phyloP scores from a whole-genome alignment of 2,329 filamentous ascomycete species.

The Pezicula neosporulosa region DNA sequence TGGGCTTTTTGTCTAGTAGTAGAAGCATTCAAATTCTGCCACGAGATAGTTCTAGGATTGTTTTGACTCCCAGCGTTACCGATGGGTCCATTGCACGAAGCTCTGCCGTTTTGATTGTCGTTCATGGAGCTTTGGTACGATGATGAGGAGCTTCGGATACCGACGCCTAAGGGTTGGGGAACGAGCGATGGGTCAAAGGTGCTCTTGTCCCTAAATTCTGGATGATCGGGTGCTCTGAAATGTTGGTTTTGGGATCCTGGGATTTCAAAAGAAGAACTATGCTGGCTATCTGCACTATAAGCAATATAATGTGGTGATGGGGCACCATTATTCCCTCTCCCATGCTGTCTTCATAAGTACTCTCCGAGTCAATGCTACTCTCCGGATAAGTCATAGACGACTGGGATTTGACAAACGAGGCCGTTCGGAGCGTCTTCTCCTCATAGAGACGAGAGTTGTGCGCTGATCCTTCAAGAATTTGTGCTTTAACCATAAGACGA shows the following conservation, averaged over 20 bases:
- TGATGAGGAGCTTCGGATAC: neutral
- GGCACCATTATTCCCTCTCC: neutral
- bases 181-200: neutral
- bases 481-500: conserved; percentile 50
- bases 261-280: neutral
- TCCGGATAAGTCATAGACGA: neutral
- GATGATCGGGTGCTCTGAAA: neutral
- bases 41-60: neutral
- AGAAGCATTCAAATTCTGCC: neutral
- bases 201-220: neutral
- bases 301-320: neutral
- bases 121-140: neutral
- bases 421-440: neutral
- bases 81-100: neutral
- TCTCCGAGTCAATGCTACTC: neutral
- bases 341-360: neutral
- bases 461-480: conserved; percentile 20
- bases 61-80: neutral
- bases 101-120: neutral
- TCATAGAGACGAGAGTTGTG: neutral
- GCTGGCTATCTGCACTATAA: neutral
- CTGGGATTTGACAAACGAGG: neutral
- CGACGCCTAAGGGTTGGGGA: neutral
- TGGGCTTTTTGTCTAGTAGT: neutral
- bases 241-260: neutral